These are phyloP conservation scores for Calonectria hongkongensis DNA, from an alignment of 2,329 filamentous ascomycete species.

Conservation along the genomic window DNA sequence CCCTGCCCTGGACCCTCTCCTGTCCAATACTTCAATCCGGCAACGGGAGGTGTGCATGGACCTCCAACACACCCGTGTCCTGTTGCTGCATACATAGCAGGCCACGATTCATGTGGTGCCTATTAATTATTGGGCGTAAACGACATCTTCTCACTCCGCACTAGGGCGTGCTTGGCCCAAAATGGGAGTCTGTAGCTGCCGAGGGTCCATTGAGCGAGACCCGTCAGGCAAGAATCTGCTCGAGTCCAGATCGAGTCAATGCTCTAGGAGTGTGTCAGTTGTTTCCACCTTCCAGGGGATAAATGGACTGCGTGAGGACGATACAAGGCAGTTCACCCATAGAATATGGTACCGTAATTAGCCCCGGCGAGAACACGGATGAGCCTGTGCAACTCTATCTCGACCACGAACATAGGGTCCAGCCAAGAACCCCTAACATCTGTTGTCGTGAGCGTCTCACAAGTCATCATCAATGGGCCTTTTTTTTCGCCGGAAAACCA, in stretches of 20 bases:
- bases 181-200: not conserved
- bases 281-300: not conserved
- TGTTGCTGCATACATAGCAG: conserved; percentile 16
- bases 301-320: not conserved
- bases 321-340: not conserved
- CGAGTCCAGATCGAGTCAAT: not conserved
- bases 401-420: not conserved
- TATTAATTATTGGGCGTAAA: conserved; percentile 19
- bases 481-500: conserved; percentile 25
- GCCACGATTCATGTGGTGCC: conserved; percentile 13
- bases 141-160: conserved; percentile 14
- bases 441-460: not conserved
- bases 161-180: conserved; percentile 11
- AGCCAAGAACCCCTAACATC: conserved; percentile 1
- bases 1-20: conserved; percentile 21
- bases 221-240: not conserved
- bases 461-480: not conserved
- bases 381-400: conserved; percentile 28
- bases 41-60: conserved; percentile 34
- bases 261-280: not conserved
- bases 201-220: not conserved
- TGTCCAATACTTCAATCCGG: conserved; percentile 34
- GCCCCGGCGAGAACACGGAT: conserved; percentile 14
- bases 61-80: conserved; percentile 37
- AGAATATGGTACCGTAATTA: not conserved